phyloP scores from a whole-genome alignment of 768 basidiomycete species.

The Trametes coccinea region DNA sequence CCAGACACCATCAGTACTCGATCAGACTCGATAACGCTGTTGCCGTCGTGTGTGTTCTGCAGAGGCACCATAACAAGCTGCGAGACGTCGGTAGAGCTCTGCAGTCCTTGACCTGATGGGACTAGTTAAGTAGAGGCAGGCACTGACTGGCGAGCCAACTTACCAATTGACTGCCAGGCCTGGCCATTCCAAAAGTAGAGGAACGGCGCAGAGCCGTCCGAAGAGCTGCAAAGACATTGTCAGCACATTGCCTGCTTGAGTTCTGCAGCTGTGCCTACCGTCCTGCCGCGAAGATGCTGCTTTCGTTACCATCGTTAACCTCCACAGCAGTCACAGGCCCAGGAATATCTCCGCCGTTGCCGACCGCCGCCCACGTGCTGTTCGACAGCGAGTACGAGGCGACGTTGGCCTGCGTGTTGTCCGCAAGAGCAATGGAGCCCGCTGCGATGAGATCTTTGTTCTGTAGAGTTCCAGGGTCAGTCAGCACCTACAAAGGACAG shows the following conservation, averaged over 20 bases:
- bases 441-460: conserved; percentile 71
- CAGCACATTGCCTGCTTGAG: not conserved
- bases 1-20: conserved; percentile 92
- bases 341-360: conserved; percentile 61
- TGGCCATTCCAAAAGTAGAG: conserved; percentile 83
- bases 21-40: conserved; percentile 75
- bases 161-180: conserved; percentile 71
- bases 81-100: conserved; percentile 63
- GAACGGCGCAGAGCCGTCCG: conserved; percentile 67
- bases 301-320: conserved; percentile 76
- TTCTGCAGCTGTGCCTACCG: conserved; percentile 48
- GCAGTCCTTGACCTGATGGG: conserved; percentile 53
- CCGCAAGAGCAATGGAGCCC: conserved; percentile 72
- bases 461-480: conserved; percentile 36
- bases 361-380: conserved; percentile 71
- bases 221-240: conserved; percentile 38
- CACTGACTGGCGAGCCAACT: conserved; percentile 14
- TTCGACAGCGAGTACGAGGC: conserved; percentile 73
- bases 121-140: not conserved
- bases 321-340: conserved; percentile 90
- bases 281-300: conserved; percentile 90
- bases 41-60: conserved; percentile 68
- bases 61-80: conserved; percentile 92
- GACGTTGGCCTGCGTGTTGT: conserved; percentile 67
- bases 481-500: conserved; percentile 9